Evolutionary conservation across 345 rosid genomes (phyloP), one percentile per base, ranked within the genome.

Genomic region (Aethionema arabicum): DNA sequence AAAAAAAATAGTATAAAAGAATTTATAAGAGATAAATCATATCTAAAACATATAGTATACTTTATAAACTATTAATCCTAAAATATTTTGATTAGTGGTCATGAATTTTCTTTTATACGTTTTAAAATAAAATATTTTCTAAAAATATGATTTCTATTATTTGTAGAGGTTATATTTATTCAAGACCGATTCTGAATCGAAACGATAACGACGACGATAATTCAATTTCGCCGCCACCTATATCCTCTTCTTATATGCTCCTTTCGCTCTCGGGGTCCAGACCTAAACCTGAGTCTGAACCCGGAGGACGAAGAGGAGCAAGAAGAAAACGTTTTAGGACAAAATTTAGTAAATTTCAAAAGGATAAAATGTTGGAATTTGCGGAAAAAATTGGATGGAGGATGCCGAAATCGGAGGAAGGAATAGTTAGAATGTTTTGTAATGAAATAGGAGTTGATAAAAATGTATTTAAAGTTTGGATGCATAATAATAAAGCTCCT

Each of bases 401-500:
- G 85, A 82, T 92, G 78, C 91, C 82, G 70, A 92, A 80, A 62
- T 60, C 81, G 44, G 97, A 89, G 11, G 97, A 87, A 12, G 12
- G 62, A 13, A n/a, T 32, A 8, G 70, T 92, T 0, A 81, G 43
- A 11, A 80, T 74, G 32, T 83, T 92, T 31, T 92, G 98, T 75
- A 65, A 63, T 36, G 88, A 87, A 45, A 72, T 87, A 3, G 89
- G 87, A 8, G 87, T 92, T 16, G 95, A 87, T 29, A 84, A 66
- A 51, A 76, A 62, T 1, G 97, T 87, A 8, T 68, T 92, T 33
- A 92, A 92, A 68, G 98, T 92, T 0, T 89, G 97, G 98, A 92
- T 92, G 96, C 98, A 92, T 56, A 92, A 92, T 72, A 92, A 92
- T 73, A 92, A 92, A 82, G 84, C 66, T 66, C 80, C 85, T 35